These are phyloP conservation scores for Silene vulgaris DNA, from an alignment of 179 eudicot species.

Conservation along the genomic window DNA sequence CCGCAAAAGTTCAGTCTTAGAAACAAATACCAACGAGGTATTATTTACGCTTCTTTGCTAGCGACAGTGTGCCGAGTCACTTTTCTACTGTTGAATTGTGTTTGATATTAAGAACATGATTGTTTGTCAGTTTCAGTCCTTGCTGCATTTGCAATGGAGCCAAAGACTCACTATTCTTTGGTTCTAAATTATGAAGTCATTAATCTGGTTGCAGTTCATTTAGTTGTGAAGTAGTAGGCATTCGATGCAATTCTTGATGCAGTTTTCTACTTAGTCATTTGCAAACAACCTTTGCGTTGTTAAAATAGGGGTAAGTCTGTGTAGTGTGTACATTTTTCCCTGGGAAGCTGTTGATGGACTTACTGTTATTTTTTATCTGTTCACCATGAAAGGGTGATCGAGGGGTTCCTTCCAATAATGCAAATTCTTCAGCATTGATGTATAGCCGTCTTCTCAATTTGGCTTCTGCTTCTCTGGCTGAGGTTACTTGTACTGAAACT, in stretches of 20 bases:
- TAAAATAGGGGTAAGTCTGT: too few species aligned
- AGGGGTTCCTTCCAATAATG: conserved; percentile 25
- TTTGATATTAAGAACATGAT: background rate
- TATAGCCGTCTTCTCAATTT: conserved; percentile 59
- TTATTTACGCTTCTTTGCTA: background rate
- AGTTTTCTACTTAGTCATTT: too few species aligned
- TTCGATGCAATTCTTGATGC: background rate
- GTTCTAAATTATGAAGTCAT: background rate
- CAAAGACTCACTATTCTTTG: conserved; percentile 1
- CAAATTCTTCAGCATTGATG: conserved; percentile 45
- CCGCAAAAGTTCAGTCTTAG: conserved; percentile 26
- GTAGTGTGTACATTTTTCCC: too few species aligned
- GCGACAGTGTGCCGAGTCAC: background rate
- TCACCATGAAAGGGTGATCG: conserved; percentile 30
- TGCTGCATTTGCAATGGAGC: background rate
- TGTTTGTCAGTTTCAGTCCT: conserved; percentile 1
- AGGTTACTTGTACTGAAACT: conserved; percentile 40
- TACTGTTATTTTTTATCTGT: conserved; percentile 21
- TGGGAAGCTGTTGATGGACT: conserved; percentile 21
- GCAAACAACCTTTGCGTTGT: too few species aligned
- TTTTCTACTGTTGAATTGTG: background rate
- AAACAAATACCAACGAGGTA: conserved; percentile 43
- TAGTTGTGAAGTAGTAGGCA: background rate
- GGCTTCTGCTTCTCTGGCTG: conserved; percentile 56
- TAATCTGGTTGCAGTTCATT: background rate